Base-by-base conservation (phyloP, 192 early-diverging fungal genomes). In the Spinellus fusiger region DNA sequence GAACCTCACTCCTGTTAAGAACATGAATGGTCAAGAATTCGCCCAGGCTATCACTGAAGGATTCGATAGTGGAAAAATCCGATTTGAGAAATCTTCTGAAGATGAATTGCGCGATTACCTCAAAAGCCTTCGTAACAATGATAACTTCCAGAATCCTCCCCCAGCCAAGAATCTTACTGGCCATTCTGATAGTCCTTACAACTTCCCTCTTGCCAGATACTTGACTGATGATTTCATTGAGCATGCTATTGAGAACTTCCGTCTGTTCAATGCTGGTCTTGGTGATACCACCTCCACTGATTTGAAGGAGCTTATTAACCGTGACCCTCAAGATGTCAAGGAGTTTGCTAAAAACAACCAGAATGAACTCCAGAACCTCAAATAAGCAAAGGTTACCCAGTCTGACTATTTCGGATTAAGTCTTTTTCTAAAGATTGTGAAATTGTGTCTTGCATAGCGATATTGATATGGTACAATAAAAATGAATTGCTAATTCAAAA, bases 201-300 rank as follows among this genome's bases (percentile, higher is more conserved):
- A 56, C 13, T 59, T 67, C 40, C 65, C 65, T 20, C 38, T 67
- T 38, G 65, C 56, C 13, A 40, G 50, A 10, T 67, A 60, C 37
- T 26, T 67, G 7, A 67, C 59, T 28, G 57, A 61, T 26, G 50
- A 54, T 16, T 26, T 29, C 10, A 67, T 67, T 37, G 65, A 67
- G 6, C 46, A 38, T 35, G 54, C 61, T 8, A 27, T 67, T 6
- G 65, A 67, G 13, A 31, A 32, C 38, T 60, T 56, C 56, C 51
- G 51, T 7, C 27, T 67, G 38, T 40, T 44, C 18, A 60, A 51
- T 27, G 26, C 47, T 8, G 52, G 52, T 27, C 32, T 29, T 27
- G 25, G 31, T 7, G 65, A 67, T 49, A 25, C 54, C 27, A 13
- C 9, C 38, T n/a, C 38, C 29, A 15, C 18, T 8, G 65, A 67